Base-by-base conservation (phyloP, 768 basidiomycete species). In the Naganishia antarctica region DNA sequence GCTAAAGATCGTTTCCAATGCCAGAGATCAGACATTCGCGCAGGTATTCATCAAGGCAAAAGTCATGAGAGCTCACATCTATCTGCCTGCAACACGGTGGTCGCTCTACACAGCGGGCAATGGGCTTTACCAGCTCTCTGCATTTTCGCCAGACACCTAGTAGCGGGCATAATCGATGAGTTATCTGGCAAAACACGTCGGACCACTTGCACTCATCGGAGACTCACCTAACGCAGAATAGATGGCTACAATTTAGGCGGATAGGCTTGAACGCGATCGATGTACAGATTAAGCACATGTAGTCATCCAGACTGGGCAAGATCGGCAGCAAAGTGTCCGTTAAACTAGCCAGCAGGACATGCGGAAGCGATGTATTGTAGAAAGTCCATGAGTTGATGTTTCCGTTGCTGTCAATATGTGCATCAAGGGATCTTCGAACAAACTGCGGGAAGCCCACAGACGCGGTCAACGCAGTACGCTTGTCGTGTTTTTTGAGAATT, bases 191-290 rank as follows among this genome's bases (percentile, higher is more conserved):
- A 32, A 11, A 7, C n/a, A 1, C 40, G 6, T 40, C 13, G n/a
- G 2, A n/a, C n/a, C n/a, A n/a, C n/a, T n/a, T n/a, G n/a, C n/a
- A n/a, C n/a, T n/a, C n/a, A n/a, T n/a, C n/a, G n/a, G n/a, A n/a
- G n/a, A 50, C 61, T 51, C 25, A 66, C 64, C 68, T 41, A 25
- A 78, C 75, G 60, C 79, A 80, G 64, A 78, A 79, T 13, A 79
- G 79, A 76, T 94, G 92, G 0, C 86, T 82, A 66, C 92, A 97
- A 18, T 77, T 75, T 2, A 97, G 81, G 11, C 91, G 80, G 57
- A 94, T 87, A 0, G 93, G 93, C 75, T 91, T 91, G 82, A 92
- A 97, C 5, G 91, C 93, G 68, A 97, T 85, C 65, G 83, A 84
- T 1, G 86, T 89, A 78, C 93, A 96, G 64, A 96, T 93, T 41